Base-by-base conservation (phyloP, 768 basidiomycete species). In the Trametopsis cervina region DNA sequence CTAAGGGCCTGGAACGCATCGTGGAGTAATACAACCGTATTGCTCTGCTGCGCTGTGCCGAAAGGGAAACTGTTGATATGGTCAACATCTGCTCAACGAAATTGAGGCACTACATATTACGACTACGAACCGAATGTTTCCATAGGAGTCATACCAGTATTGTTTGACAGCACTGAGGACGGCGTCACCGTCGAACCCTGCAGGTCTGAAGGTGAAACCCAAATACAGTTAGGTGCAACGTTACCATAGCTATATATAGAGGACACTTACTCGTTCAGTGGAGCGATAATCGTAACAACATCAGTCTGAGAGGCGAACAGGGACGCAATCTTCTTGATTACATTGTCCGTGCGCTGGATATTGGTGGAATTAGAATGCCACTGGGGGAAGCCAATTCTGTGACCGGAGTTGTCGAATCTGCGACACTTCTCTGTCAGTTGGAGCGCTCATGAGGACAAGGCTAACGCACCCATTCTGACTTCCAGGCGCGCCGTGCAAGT, bases 321-420 rank as follows among this genome's bases (percentile, higher is more conserved):
- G 48, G 68, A 66, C 13, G 81, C 78, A 48, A 90, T 69, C 11
- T 54, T 70, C 62, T 78, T 73, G 62, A 91, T 81, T 53, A 90
- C 69, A 7, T 69, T 64, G 60, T 84, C 68, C 15, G 85, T 83
- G 27, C 87, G 82, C 40, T 74, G 68, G 40, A 91, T 72, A 56
- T 89, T 84, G 25, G 72, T 75, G 50, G 75, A 71, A 41, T 74
- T 74, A 0, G 76, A 74, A 11, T 89, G 83, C 89, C 89, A 91
- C 25, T 68, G 61, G 63, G 89, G 88, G 54, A 63, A 76, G 9
- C 70, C 48, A 51, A 79, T 61, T 50, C 64, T 76, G 42, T 81
- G 83, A 17, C 89, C 89, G 40, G 87, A 89, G 57, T 91, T 91
- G 57, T 91, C 89, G 57, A 78, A 91, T 18, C 88, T 87, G 57